Percentiles rank a stretch among this genome's conserved stretches.
Conservation (phyloP, 331 rosid species). For the Ulmus americana region DNA sequence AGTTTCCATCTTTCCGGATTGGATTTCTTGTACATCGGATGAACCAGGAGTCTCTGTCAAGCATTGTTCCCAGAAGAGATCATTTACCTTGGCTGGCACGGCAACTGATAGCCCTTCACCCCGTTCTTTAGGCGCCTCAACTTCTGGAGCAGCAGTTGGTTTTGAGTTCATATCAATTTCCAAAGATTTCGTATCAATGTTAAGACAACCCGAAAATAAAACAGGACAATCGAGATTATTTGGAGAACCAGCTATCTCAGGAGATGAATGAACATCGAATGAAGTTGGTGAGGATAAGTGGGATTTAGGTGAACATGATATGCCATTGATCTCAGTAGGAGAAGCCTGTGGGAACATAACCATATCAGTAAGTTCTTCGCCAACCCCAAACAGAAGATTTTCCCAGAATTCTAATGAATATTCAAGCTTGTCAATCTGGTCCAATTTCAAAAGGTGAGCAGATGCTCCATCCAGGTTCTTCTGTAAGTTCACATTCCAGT, state of each 20-base stretch:
- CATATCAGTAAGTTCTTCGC: conserved; percentile 9
- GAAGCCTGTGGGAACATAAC: conserved; percentile 16
- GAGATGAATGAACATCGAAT: conserved; percentile 22
- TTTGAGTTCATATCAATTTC: conserved; percentile 30
- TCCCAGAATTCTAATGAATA: conserved; percentile 32
- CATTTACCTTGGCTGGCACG: conserved; percentile 24
- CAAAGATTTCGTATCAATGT: conserved; percentile 19
- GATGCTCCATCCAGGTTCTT: conserved; percentile 17
- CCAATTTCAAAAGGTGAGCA: conserved; percentile 17
- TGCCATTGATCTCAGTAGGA: conserved; percentile 16
- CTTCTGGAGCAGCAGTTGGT: conserved; percentile 14
- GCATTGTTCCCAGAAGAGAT: conserved; percentile 51
- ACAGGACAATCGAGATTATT: conserved; percentile 15
- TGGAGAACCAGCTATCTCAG: conserved; percentile 15
- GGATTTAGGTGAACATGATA: conserved; percentile 23
- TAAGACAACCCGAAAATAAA: conserved; percentile 16
- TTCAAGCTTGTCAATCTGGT: conserved; percentile 35
- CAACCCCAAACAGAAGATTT: conserved; percentile 16
- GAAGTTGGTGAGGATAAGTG: conserved; percentile 24
- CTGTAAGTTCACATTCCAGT: conserved; percentile 10
- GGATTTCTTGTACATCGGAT: conserved; percentile 6
- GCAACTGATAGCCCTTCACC: not conserved
- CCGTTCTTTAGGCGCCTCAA: conserved; percentile 1
- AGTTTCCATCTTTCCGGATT: conserved; percentile 7
- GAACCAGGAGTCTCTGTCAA: conserved; percentile 38